Conservation (phyloP, 2,329 filamentous ascomycete genomes). For the Xenoacremonium recifei region DNA sequence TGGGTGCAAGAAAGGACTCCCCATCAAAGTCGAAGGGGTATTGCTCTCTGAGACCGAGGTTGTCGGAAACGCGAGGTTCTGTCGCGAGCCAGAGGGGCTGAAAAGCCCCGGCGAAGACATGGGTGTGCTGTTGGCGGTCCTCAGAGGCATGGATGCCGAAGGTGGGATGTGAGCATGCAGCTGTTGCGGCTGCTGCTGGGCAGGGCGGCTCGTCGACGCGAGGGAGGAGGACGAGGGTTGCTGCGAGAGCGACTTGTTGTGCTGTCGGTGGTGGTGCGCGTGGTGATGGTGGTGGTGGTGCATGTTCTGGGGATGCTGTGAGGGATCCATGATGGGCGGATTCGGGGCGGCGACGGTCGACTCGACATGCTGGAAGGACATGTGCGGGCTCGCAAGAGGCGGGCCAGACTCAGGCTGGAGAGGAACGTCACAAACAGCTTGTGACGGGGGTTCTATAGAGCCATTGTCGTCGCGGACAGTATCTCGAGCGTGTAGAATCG, state of each 20-base stretch:
- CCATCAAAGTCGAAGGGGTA: constrained; percentile 46
- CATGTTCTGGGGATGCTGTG: constrained; percentile 23
- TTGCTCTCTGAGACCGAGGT: constrained; percentile 53
- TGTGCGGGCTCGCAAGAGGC: constrained; percentile 22
- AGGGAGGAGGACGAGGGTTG: constrained; percentile 28
- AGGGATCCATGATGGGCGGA: constrained; percentile 27
- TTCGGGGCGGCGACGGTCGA: constrained; percentile 18
- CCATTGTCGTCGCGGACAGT: constrained; percentile 19
- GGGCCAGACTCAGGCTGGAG: constrained; percentile 15
- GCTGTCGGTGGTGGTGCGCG: constrained; percentile 17
- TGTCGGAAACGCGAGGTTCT: constrained; percentile 29
- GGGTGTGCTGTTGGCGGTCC: constrained; percentile 56
- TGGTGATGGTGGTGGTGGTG: constrained; percentile 14
- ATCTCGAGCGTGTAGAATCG: constrained; percentile 2
- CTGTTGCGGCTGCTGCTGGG: constrained; percentile 25
- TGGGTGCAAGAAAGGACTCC: constrained; percentile 66
- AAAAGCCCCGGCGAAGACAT: constrained; percentile 62
- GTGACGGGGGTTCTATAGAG: constrained; percentile 25
- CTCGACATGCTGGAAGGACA: constrained; percentile 26
- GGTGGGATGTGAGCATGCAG: constrained; percentile 32
- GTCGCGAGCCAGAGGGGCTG: constrained; percentile 47
- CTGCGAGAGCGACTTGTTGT: constrained; percentile 28
- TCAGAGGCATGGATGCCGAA: constrained; percentile 40
- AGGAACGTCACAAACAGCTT: constrained; percentile 18
- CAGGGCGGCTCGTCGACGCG: constrained; percentile 22